Evolutionary conservation across 768 basidiomycete genomes (phyloP), one percentile per base, ranked within the genome.

Genomic region (Pholiota microspora): DNA sequence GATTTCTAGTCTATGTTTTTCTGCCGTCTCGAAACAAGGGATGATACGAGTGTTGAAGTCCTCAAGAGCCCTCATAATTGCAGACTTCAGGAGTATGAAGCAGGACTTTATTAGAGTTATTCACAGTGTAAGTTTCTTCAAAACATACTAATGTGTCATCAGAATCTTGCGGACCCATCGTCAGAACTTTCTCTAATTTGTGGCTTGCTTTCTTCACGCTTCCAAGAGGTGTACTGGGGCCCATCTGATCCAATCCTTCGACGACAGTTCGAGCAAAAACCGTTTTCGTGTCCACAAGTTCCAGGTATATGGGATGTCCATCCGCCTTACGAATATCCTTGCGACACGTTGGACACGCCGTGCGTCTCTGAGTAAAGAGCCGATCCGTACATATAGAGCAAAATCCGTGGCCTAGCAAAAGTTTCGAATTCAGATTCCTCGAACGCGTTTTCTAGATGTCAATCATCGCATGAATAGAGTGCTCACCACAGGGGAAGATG

Each of bases 1-100:
- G 24, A 73, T 63, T 32, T 73, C 64, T 24, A 61, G 56, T 3
- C 62, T 53, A 51, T 74, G 72, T 25, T 53, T 56, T 29, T 71
- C 68, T 12, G 67, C 52, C 44, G 57, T 62, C 25, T 56, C 59
- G 51, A 75, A 77, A 1, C 73, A 15, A 7, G 78, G 78, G 13
- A 71, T 60, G 13, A 79, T 73, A 6, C 77, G 73, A 16, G 69
- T 60, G 32, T 69, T 71, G 58, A 80, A 78, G 46, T 76, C 70
- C 23, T 67, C 62, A 4, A 78, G 57, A 2, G 76, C 73, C 36
- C 64, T 56, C n/a, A 73, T 56, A 6, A 80, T 59, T 40, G 57
- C 52, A 2, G 54, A 51, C 77, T 78, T 45, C 12, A 29, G 32
- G 15, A 13, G 46, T 6, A 38, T 16, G 32, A n/a, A 51, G 38